phyloP scores from a whole-genome alignment of 2,329 filamentous ascomycete species.

The Colletotrichum sp. region DNA sequence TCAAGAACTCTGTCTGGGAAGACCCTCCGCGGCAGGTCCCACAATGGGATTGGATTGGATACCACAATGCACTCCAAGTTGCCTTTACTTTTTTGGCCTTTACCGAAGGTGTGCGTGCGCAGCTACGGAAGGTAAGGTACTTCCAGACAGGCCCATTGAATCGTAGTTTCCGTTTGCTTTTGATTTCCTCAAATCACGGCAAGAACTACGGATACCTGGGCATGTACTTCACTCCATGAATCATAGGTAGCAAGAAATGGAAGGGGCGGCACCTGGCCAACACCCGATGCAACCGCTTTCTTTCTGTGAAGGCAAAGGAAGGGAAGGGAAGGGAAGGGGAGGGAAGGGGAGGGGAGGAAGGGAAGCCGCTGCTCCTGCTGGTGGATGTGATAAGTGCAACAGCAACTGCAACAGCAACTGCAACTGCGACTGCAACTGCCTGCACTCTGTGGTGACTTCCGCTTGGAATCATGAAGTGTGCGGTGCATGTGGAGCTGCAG shows the following conservation, averaged over 20 bases:
- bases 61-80: not conserved
- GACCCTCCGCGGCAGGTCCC: not conserved
- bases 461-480: not conserved
- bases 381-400: not conserved
- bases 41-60: not conserved
- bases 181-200: not conserved
- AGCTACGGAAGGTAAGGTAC: not conserved
- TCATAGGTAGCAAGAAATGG: not conserved
- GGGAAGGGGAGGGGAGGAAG: not conserved
- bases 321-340: not conserved
- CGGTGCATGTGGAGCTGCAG: not conserved
- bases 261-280: not conserved
- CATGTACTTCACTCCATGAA: not conserved
- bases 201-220: not conserved
- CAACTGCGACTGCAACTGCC: not conserved
- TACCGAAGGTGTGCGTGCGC: not conserved
- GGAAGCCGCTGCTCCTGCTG: not conserved
- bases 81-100: not conserved
- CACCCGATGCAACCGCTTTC: not conserved
- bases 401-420: not conserved
- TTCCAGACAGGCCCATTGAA: not conserved
- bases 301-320: not conserved
- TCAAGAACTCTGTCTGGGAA: not conserved
- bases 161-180: not conserved
- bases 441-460: not conserved